A percentile compares a stretch with the other conserved stretches of the same genome.
These are phyloP conservation scores for Aegilops longissima DNA, from an alignment of 176 grass and related monocot genomes.

Conservation along the genomic window DNA sequence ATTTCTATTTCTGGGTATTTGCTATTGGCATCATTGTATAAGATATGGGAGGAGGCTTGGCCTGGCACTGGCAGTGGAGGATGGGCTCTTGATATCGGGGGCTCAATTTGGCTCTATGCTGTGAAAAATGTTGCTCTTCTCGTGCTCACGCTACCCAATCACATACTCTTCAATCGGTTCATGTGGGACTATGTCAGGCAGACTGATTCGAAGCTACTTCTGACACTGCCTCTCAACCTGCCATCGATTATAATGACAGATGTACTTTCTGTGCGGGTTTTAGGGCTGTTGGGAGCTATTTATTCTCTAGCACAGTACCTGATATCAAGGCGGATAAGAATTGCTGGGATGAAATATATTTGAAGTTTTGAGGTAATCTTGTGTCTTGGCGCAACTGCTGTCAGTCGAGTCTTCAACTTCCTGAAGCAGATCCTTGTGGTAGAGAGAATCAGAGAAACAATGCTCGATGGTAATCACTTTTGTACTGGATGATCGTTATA, in stretches of 20 bases:
- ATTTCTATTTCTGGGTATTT: slow-evolving; percentile 79
- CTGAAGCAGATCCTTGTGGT: slow-evolving; percentile 12
- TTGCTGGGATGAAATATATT: slow-evolving; percentile 98
- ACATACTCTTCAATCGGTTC: slow-evolving; percentile 97
- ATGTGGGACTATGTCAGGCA: slow-evolving; percentile 99
- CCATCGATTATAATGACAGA: slow-evolving; percentile 89
- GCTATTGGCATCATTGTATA: slow-evolving; percentile 72
- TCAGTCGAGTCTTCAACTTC: not conserved
- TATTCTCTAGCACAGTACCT: slow-evolving; percentile 87
- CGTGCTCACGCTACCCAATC: slow-evolving; percentile 83
- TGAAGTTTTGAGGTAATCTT: slow-evolving; percentile 59
- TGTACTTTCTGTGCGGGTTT: slow-evolving; percentile 74
- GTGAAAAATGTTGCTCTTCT: slow-evolving; percentile 89
- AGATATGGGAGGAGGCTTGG: slow-evolving; percentile 88
- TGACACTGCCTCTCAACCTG: slow-evolving; percentile 93
- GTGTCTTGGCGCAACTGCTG: not conserved
- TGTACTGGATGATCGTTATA: slow-evolving; percentile 31
- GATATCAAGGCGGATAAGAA: slow-evolving; percentile 86
- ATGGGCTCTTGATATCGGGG: slow-evolving; percentile 83
- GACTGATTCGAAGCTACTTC: slow-evolving; percentile 75
- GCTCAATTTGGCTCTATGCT: slow-evolving; percentile 78
- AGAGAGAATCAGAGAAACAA: slow-evolving; percentile 14
- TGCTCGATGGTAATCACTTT: not conserved
- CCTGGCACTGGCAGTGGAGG: slow-evolving; percentile 42
- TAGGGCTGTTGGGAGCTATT: slow-evolving; percentile 89